Evolutionary conservation across 1,284 basidiomycete species (phyloP).

Genomic region (Ganoderma meredithae): DNA sequence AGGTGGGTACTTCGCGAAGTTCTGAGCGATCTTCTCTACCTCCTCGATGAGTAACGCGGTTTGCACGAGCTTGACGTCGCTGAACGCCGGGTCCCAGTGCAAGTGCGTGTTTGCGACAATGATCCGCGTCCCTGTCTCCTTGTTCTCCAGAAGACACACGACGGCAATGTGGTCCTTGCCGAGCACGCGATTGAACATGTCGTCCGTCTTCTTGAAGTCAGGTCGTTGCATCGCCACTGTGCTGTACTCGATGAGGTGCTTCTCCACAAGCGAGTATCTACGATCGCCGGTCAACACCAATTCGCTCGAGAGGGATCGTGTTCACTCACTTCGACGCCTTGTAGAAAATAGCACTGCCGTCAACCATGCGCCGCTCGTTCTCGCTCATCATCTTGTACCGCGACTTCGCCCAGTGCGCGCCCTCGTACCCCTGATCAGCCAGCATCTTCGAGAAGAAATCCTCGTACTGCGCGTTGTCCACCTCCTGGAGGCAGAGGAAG

Average conservation of each 20-base stretch:
- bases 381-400: constrained; percentile 94
- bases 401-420: constrained; percentile 94
- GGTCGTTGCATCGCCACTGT: constrained; percentile 91
- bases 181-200: constrained; percentile 99
- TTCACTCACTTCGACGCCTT: constrained; percentile 83
- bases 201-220: constrained; percentile 98
- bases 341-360: constrained; percentile 98
- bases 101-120: constrained; percentile 94
- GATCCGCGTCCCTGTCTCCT: constrained; percentile 85
- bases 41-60: constrained; percentile 93
- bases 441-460: constrained; percentile 90
- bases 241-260: constrained; percentile 95
- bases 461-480: constrained; percentile 93
- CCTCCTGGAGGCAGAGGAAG: constrained; percentile 94
- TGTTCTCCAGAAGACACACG: constrained; percentile 88
- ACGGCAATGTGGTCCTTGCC: constrained; percentile 96
- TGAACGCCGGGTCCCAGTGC: constrained; percentile 92
- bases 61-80: constrained; percentile 98
- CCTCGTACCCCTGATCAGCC: constrained; percentile 85
- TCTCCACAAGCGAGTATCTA: constrained; percentile 94
- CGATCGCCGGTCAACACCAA: constrained; percentile 11
- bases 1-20: constrained; percentile 87
- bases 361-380: constrained; percentile 87
- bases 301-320: neutral
- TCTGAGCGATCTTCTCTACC: constrained; percentile 87